These are phyloP conservation scores for Colletotrichum cordylinicola DNA, from an alignment of 2,329 filamentous ascomycete genomes.

Conservation along the genomic window DNA sequence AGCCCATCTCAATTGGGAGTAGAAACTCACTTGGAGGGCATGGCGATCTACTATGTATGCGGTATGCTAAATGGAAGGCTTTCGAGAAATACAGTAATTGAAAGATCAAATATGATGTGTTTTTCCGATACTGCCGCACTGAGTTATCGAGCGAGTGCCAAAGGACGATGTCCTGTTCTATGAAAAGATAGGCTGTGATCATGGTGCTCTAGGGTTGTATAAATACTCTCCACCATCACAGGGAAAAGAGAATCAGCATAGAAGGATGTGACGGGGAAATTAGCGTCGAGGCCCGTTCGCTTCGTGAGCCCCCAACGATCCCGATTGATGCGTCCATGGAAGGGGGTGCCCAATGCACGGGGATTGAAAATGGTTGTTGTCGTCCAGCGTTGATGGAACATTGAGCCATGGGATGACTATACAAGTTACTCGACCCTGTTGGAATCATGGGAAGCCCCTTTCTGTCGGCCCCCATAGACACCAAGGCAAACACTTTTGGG, in stretches of 20 bases:
- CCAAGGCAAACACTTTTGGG: not conserved
- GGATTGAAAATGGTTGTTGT: not conserved
- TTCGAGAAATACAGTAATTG: not conserved
- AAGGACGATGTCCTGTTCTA: not conserved
- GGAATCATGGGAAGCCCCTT: not conserved
- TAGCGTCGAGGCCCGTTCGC: not conserved
- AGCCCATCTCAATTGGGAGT: not conserved
- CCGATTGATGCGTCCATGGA: not conserved
- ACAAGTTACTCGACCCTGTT: not conserved
- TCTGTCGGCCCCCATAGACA: not conserved
- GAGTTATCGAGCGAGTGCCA: fast-evolving
- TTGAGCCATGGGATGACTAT: no score
- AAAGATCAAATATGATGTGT: fast-evolving
- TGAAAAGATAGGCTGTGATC: not conserved
- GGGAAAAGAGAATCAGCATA: not conserved
- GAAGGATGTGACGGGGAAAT: not conserved
- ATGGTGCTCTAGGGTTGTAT: not conserved
- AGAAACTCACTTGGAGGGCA: not conserved
- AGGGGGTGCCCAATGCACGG: not conserved
- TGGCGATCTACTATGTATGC: not conserved
- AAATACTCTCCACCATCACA: not conserved
- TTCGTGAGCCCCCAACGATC: not conserved
- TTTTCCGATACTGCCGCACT: fast-evolving
- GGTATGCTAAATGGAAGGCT: not conserved
- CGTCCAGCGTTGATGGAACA: not conserved